Base-by-base conservation (phyloP, 164 flowering plant genomes). In the Vitis rotundifolia region DNA sequence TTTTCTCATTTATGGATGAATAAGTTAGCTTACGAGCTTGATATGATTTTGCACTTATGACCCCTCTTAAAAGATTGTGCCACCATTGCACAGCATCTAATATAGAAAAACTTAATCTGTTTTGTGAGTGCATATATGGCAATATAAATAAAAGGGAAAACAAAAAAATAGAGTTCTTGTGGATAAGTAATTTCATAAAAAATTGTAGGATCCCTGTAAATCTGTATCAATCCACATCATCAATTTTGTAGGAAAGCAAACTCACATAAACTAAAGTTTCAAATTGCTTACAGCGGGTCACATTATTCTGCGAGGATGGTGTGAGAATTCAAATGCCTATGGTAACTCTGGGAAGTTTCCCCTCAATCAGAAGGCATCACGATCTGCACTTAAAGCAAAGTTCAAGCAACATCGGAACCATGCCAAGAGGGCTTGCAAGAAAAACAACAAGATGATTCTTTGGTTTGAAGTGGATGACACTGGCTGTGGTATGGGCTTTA, bases 401-500 rank as follows among this genome's bases (percentile, higher is more conserved):
- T 63, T 84, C 77, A 85, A 79, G 83, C 89, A 80, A 57, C 85
- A 85, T 13, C 77, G 78, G 57, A 73, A 67, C 66, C 85, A 74
- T 62, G 66, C 67, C 64, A 87, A 77, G 69, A 84, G 75, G 74
- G 61, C 76, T 56, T 49, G 68, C 56, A 85, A 79, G 75, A 87
- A 82, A 52, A 91, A 89, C 11, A 88, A 87, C 79, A 85, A 75
- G 75, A 76, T 85, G 50, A 79, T 79, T 64, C 85, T 94, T 65
- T 86, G 90, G 84, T 94, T 94, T 83, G 98, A 94, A 87, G 88
- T 94, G 76, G 98, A 94, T 59, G 98, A 94, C 79, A 85, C 95
- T 61, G 98, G 98, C 68, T 92, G 97, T 75, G 99, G 98, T 94
- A 88, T 63, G 85, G 29, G 48, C 63, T 63, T 59, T 48, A 44